Base-by-base conservation (phyloP, 495 filamentous ascomycete species). In the Ramalina intermedia region DNA sequence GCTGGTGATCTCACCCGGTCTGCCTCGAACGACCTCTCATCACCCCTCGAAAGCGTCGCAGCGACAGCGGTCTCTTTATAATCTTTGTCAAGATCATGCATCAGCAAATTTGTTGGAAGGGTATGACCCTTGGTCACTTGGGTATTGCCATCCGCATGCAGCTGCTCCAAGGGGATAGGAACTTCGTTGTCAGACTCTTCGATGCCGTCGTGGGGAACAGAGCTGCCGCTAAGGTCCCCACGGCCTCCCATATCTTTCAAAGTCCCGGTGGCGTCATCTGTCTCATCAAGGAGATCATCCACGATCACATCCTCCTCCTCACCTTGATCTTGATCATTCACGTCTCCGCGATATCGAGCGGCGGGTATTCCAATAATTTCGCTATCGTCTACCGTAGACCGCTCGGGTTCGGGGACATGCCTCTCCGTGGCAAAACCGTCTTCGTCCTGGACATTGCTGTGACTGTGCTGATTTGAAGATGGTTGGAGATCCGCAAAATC, bases 221-320 rank as follows among this genome's bases (percentile, higher is more conserved):
- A 52, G 26, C 38, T 26, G 39, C 35, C 37, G 9, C 18, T 35
- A 23, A 37, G 12, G n/a, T 27, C 37, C 23, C 43, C 29, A 33
- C 5, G 3, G 33, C 65, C 65, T 37, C 62, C 59, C 1, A 60
- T 38, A 14, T 55, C 55, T 11, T 60, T 60, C 18, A 51, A 27
- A 24, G 48, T n/a, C 42, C 41, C 50, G 6, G 33, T 40, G 44
- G 53, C 47, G 24, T 58, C 43, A 36, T 53, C 54, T 18, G 37
- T 41, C 23, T 66, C 65, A 29, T 62, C 64, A 33, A 33, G 29
- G 24, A 65, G 61, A 52, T 73, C 69, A 52, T 71, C 73, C 37
- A 59, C 62, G 71, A 74, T 74, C 51, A 70, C 69, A 20, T 70
- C 70, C 62, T 75, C 71, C 16, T 60, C 55, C 16, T 52, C 50